These are phyloP conservation scores for Pestalotiopsis sp. DNA, from an alignment of 2,329 filamentous ascomycete species.

Conservation along the genomic window DNA sequence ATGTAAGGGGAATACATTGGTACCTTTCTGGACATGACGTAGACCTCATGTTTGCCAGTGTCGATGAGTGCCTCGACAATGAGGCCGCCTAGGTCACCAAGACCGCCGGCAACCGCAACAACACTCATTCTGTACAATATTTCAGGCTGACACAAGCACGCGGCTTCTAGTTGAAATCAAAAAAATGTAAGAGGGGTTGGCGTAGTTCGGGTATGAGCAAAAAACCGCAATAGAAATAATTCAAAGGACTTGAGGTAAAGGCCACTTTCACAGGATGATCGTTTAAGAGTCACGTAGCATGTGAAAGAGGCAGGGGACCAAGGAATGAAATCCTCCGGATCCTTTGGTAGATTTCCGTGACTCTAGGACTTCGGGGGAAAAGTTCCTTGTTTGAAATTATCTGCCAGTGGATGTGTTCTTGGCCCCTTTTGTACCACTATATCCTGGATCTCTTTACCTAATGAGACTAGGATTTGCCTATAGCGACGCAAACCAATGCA, in stretches of 20 bases:
- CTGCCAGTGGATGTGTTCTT: neutral
- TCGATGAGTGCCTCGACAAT: conserved; percentile 27
- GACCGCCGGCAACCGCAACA: conserved; percentile 29
- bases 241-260: neutral
- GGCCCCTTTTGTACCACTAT: neutral
- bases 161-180: neutral
- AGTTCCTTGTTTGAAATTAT: neutral
- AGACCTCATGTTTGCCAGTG: conserved; percentile 29
- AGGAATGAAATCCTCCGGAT: neutral
- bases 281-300: neutral
- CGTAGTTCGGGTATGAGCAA: neutral
- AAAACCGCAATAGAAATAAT: neutral
- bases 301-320: neutral
- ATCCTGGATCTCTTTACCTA: neutral
- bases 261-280: neutral
- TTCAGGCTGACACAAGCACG: neutral
- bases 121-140: conserved; percentile 26
- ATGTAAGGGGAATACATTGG: neutral
- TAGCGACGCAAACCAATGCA: neutral
- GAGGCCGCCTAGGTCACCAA: conserved; percentile 27
- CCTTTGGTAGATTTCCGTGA: neutral
- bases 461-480: neutral
- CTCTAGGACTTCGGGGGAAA: neutral
- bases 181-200: neutral
- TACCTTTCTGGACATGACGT: conserved; percentile 31